Evolutionary conservation across 805 yeast species (phyloP), one percentile per base, ranked within the genome.

Genomic region (Candida incommunis): DNA sequence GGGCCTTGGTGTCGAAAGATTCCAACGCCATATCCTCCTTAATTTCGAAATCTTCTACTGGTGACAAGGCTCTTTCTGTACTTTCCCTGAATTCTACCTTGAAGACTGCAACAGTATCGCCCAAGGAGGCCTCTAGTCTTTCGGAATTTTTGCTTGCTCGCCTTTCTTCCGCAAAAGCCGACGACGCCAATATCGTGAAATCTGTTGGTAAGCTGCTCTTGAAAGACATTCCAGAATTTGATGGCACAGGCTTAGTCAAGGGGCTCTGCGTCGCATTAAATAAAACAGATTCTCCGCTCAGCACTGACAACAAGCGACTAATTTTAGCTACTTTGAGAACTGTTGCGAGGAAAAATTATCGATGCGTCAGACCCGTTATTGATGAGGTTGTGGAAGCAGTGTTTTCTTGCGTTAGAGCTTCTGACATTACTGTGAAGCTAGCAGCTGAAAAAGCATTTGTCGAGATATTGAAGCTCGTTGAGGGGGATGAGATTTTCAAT

Each of bases 381-480:
- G 77, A 78, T 51, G 49, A 63, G 0, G 54, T 90, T 43, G 84
- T 73, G 2, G 85, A 92, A 13, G 69, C 84, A 11, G 78, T 87
- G 2, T 90, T 90, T 60, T 67, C 80, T 0, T 80, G 92, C 59
- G 80, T 90, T 35, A 72, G 98, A 51, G 96, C 88, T 56, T 71
- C 79, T n/a, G 69, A 84, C 42, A 85, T 90, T 56, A 96, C 98
- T 3, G 80, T 90, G 53, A 88, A 87, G 56, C 70, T 90, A 50
- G 96, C 96, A 1, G 95, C 95, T 4, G 98, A 90, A 61, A 85
- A 85, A 66, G 87, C 94, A 0, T 87, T 74, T 60, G 60, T 88
- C 51, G 76, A 84, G 1, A 58, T 86, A 16, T 81, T 87, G 63
- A 69, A 73, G 42, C 66, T 90, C 53, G 80, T 83, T 25, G 95